Base-by-base conservation (phyloP, 495 filamentous ascomycete species). In the Delitschia confertaspora region DNA sequence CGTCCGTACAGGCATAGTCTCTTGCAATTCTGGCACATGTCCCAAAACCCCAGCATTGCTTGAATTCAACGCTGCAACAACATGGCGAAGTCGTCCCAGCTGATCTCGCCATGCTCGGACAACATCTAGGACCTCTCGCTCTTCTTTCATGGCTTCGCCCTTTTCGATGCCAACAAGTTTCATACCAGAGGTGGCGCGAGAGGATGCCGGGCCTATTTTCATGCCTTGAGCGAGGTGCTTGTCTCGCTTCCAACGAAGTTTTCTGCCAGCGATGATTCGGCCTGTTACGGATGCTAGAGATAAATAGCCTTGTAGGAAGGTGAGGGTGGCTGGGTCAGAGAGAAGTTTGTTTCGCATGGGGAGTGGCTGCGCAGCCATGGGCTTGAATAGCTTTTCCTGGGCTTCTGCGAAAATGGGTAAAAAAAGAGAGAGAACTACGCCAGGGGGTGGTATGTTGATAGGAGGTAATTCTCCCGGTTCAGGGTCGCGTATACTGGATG, bases 231-330 rank as follows among this genome's bases (percentile, higher is more conserved):
- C 72, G n/a, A 95, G 73, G 52, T 80, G 73, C 36, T 71, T 76
- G 63, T 95, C 88, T 38, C 88, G 75, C 62, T 89, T 89, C 88
- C 88, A 95, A 38, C 91, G 80, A 34, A 81, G 63, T 42, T 80
- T 84, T 39, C 91, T 79, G 22, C 91, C 91, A 2, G 85, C 83
- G 44, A 98, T 80, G 33, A 96, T 74, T 18, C 81, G 82, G 10
- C 80, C 85, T 17, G 75, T 75, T 8, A 89, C 82, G 10, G 73
- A 74, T 3, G 79, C 43, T 22, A 63, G 53, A 10, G 59, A 60
- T 22, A 68, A 40, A 30, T 63, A 65, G 19, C 64, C 68, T 36
- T 65, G 58, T 13, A 69, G 56, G 42, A 80, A 84, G 13, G 60
- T 47, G 13, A 70, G 57, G 0, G 78, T 79, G 16, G 67, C 64